A percentile compares a stretch with the other conserved stretches of the same genome.
These are phyloP conservation scores for Phytophthora uliginosa DNA, from an alignment of 352 stramenopile species.

Conservation along the genomic window DNA sequence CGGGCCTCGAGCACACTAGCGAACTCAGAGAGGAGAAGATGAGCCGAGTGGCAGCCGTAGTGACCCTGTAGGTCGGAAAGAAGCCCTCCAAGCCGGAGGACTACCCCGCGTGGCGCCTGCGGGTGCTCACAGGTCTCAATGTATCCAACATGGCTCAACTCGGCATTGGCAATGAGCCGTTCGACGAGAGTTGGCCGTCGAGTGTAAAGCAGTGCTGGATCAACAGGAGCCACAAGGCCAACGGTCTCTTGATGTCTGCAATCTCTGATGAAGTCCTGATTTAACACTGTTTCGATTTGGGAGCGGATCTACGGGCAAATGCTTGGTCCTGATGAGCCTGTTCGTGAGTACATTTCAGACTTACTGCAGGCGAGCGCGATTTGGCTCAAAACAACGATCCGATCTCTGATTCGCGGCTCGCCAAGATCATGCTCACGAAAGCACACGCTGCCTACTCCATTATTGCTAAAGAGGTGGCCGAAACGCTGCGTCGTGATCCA, in stretches of 20 bases:
- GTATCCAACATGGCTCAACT: too few relatives aligned
- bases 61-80: too few relatives aligned
- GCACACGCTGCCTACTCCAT: background rate
- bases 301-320: background rate
- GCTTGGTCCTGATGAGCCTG: background rate
- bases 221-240: too few relatives aligned
- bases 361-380: background rate
- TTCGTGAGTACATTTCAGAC: background rate
- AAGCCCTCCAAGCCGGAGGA: too few relatives aligned
- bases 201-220: too few relatives aligned
- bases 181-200: too few relatives aligned
- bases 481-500: background rate
- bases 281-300: background rate
- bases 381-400: background rate
- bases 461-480: background rate
- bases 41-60: too few relatives aligned
- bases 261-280: background rate
- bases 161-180: too few relatives aligned
- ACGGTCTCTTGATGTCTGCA: background rate
- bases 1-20: too few relatives aligned
- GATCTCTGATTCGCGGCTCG: background rate
- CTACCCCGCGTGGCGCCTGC: too few relatives aligned
- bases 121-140: too few relatives aligned
- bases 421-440: background rate
- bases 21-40: too few relatives aligned